Evolutionary conservation across 2,329 filamentous ascomycete genomes (phyloP).

Genomic region (Claviceps sp.): DNA sequence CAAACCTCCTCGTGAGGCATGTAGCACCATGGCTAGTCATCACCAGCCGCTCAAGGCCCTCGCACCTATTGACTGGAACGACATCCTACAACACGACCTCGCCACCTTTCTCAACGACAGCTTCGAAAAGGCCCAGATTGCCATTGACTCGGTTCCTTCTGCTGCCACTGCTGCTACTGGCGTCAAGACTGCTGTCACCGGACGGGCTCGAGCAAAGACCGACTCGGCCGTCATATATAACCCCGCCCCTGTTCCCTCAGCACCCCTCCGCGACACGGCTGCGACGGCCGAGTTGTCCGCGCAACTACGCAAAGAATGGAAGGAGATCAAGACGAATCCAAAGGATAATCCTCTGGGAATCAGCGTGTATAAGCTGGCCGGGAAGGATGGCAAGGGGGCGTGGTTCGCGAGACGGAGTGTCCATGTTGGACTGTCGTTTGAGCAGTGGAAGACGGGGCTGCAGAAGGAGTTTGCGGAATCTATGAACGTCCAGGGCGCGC

Average conservation of each 20-base stretch:
- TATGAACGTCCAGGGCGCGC: slow-evolving; percentile 53
- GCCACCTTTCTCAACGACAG: slow-evolving; percentile 41
- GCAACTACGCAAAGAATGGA: slow-evolving; percentile 71
- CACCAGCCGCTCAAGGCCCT: slow-evolving; percentile 47
- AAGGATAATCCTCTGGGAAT: slow-evolving; percentile 67
- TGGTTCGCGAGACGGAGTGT: slow-evolving; percentile 85
- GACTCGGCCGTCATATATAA: slow-evolving; percentile 37
- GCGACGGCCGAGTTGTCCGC: slow-evolving; percentile 22
- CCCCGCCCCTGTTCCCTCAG: slow-evolving; percentile 35
- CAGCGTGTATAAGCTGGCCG: slow-evolving; percentile 63
- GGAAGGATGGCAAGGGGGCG: slow-evolving; percentile 68
- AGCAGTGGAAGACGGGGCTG: slow-evolving; percentile 64
- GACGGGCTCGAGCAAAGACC: slow-evolving; percentile 40
- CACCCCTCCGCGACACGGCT: slow-evolving; percentile 20
- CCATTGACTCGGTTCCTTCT: slow-evolving; percentile 63
- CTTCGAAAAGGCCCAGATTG: slow-evolving; percentile 53
- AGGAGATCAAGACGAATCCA: slow-evolving; percentile 59
- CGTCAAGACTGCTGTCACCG: slow-evolving; percentile 21
- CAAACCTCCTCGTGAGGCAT: background rate
- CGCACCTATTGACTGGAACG: slow-evolving; percentile 39
- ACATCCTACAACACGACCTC: slow-evolving; percentile 32
- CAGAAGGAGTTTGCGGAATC: slow-evolving; percentile 69
- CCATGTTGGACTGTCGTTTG: slow-evolving; percentile 65
- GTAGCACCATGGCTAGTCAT: slow-evolving; percentile 20
- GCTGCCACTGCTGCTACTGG: slow-evolving; percentile 19